These are phyloP conservation scores for Borovskyia barvae DNA, from an alignment of 208 protist genomes.

Conservation along the genomic window DNA sequence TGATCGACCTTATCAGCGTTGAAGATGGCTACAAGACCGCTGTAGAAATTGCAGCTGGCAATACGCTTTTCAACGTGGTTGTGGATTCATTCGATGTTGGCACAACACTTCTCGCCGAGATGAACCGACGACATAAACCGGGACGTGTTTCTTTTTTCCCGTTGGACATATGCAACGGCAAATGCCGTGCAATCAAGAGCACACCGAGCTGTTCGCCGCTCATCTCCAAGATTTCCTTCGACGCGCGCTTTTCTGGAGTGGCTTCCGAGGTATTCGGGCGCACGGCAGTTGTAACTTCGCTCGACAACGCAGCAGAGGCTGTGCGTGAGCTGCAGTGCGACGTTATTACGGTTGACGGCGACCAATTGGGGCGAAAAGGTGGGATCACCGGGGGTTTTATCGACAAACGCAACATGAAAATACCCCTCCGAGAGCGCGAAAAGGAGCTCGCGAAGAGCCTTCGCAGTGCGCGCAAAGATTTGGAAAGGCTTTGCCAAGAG, in stretches of 20 bases:
- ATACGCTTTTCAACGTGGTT: constrained; percentile 97
- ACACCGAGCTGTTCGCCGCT: constrained; percentile 73
- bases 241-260: constrained; percentile 75
- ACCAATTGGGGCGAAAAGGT: constrained; percentile 86
- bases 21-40: constrained; percentile 88
- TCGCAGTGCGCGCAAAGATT: constrained; percentile 23
- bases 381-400: constrained; percentile 96
- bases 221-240: constrained; percentile 72
- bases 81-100: constrained; percentile 96
- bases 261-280: constrained; percentile 94
- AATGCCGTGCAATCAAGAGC: constrained; percentile 34
- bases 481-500: constrained; percentile 61
- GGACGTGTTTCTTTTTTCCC: constrained; percentile 98
- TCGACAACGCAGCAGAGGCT: constrained; percentile 81
- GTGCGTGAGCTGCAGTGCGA: constrained; percentile 81
- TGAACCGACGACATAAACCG: constrained; percentile 85
- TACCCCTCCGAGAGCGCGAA: constrained; percentile 60
- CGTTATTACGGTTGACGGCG: constrained; percentile 94
- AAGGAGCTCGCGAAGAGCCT: constrained; percentile 30
- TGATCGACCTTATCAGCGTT: constrained; percentile 95
- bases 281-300: constrained; percentile 82
- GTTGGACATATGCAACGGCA: constrained; percentile 90
- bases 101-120: constrained; percentile 83
- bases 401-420: constrained; percentile 81
- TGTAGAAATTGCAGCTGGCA: constrained; percentile 95